Percentiles rank a stretch among this genome's conserved stretches.
phyloP scores from a whole-genome alignment of 495 filamentous ascomycete species.

The Hyaloscypha finlandica region DNA sequence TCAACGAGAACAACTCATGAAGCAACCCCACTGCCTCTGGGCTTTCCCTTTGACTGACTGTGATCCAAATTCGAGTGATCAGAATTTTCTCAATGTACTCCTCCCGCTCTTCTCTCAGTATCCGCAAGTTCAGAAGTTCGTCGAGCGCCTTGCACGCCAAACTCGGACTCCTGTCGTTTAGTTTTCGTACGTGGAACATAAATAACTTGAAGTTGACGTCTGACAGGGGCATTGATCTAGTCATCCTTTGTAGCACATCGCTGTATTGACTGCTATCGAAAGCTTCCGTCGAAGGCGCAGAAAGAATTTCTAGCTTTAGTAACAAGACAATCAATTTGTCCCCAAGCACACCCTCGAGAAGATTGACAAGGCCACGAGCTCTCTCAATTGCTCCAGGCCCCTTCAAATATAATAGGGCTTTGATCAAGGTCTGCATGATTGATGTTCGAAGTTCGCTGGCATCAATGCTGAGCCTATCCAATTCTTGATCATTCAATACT shows the following conservation, averaged over 20 bases:
- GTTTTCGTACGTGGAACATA: constrained; percentile 67
- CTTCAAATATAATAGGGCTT: constrained; percentile 49
- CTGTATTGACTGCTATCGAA: constrained; percentile 54
- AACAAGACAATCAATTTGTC: constrained; percentile 64
- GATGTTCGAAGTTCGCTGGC: constrained; percentile 65
- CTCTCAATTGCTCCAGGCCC: constrained; percentile 47
- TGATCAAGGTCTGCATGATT: constrained; percentile 64
- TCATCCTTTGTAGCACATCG: constrained; percentile 53
- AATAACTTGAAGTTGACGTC: constrained; percentile 69
- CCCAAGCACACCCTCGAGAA: constrained; percentile 61
- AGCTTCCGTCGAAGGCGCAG: constrained; percentile 41
- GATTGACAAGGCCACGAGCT: constrained; percentile 58
- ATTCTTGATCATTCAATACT: constrained; percentile 55
- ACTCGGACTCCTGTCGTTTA: constrained; percentile 54
- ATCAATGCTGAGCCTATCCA: constrained; percentile 57
- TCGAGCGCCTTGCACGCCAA: constrained; percentile 58
- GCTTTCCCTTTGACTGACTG: constrained; percentile 40
- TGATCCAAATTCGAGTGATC: constrained; percentile 63
- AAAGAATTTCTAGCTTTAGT: constrained; percentile 68
- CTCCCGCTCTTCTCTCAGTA: constrained; percentile 42
- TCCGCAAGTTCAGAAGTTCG: constrained; percentile 54
- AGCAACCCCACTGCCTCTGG: constrained; percentile 36
- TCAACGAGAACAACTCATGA: constrained; percentile 40
- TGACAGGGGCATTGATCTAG: constrained; percentile 56
- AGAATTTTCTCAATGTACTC: constrained; percentile 66